A percentile compares a stretch with the other conserved stretches of the same genome.
phyloP scores from a whole-genome alignment of 192 early-diverging fungal genomes.

The Gryganskiella cystojenkinii region DNA sequence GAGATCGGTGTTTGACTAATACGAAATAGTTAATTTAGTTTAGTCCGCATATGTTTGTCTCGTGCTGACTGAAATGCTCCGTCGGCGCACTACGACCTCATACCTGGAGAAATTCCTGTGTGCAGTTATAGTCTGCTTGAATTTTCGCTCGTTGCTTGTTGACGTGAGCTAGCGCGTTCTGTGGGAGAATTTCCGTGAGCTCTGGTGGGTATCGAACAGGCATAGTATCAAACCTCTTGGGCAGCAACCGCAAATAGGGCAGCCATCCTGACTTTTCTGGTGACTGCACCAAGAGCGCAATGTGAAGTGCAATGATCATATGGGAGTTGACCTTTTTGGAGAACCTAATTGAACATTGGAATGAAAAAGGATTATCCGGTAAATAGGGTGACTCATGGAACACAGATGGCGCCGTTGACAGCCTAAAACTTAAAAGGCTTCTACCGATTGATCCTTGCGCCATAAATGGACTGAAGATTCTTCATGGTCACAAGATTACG shows the following conservation, averaged over 20 bases:
- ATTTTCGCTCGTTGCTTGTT: slow-evolving; percentile 59
- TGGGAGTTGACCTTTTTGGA: slow-evolving; percentile 56
- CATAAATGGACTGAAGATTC: slow-evolving; percentile 48
- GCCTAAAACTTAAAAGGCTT: neutral
- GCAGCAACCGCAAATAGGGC: slow-evolving; percentile 60
- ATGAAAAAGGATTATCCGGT: neutral
- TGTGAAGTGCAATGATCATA: slow-evolving; percentile 60
- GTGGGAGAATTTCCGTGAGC: slow-evolving; percentile 50
- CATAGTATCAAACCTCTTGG: slow-evolving; percentile 64
- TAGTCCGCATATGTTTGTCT: too few relatives aligned
- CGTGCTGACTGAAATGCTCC: too few relatives aligned
- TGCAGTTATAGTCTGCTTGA: slow-evolving; percentile 52
- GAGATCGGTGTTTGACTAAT: slow-evolving; percentile 27
- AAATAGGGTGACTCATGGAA: neutral
- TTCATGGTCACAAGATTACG: slow-evolving; percentile 58
- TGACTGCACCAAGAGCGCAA: slow-evolving; percentile 47
- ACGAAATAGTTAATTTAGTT: too few relatives aligned
- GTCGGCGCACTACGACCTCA: neutral
- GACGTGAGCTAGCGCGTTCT: slow-evolving; percentile 56
- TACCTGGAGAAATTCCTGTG: slow-evolving; percentile 16
- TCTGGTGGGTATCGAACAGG: slow-evolving; percentile 58
- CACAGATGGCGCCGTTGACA: too few relatives aligned
- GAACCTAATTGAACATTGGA: slow-evolving; percentile 7
- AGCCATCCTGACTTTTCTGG: slow-evolving; percentile 56
- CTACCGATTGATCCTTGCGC: slow-evolving; percentile 44